These are phyloP conservation scores for Plantago elongata DNA, from an alignment of 257 asterid genomes.

Conservation along the genomic window DNA sequence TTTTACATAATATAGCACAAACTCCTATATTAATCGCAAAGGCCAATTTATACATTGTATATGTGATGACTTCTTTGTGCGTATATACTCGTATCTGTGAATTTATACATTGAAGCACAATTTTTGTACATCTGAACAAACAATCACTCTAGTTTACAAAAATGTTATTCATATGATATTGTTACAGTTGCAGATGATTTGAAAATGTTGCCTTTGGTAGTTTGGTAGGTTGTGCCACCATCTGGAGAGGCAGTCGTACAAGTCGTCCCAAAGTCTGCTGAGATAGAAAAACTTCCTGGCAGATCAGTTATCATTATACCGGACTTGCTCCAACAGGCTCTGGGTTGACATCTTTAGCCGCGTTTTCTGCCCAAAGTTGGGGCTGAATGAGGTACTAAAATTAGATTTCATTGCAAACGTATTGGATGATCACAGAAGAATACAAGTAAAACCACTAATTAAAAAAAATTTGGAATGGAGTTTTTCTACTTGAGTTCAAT, in stretches of 20 bases:
- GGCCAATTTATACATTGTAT: no score
- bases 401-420: background rate
- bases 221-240: constrained; percentile 71
- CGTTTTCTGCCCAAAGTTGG: constrained; percentile 73
- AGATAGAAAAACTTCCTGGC: constrained; percentile 41
- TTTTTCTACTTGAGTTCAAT: no score
- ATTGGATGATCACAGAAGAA: no score
- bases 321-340: constrained; percentile 74
- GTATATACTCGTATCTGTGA: constrained; percentile 22
- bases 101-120: no score
- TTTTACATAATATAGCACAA: no score
- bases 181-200: background rate
- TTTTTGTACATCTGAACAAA: background rate
- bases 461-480: no score
- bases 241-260: constrained; percentile 61
- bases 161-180: no score
- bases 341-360: constrained; percentile 71
- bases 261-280: constrained; percentile 47
- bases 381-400: constrained; percentile 55
- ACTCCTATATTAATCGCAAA: no score
- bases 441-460: no score
- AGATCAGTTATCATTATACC: constrained; percentile 67
- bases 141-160: no score
- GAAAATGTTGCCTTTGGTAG: constrained; percentile 8
- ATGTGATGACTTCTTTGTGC: constrained; percentile 69